A percentile compares a stretch with the other conserved stretches of the same genome.
Conservation (phyloP, 768 basidiomycete species). For the Pleurotus cornucopiae region DNA sequence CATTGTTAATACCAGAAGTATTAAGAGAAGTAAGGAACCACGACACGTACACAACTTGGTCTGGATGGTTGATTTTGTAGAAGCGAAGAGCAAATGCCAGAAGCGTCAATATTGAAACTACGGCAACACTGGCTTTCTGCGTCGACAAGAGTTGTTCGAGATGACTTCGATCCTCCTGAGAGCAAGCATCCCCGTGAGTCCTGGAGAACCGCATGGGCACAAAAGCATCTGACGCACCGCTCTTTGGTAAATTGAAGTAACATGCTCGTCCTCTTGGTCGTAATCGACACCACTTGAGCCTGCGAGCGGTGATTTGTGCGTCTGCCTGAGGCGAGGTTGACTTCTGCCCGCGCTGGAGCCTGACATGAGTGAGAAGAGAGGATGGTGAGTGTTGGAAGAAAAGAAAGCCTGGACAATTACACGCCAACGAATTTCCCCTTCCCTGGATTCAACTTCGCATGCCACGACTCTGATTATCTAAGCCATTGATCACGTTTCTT, state of each 20-base stretch:
- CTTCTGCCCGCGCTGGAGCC: not conserved
- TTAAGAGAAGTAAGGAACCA: not conserved
- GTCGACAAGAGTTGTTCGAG: slow-evolving; percentile 64
- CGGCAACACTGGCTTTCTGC: slow-evolving; percentile 52
- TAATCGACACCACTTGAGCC: slow-evolving; percentile 5
- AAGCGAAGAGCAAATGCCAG: slow-evolving; percentile 83
- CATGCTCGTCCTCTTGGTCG: slow-evolving; percentile 9
- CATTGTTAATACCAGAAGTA: not conserved
- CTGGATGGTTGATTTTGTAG: slow-evolving; percentile 92
- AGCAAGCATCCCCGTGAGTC: not conserved
- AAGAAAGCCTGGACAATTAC: slow-evolving; percentile 1
- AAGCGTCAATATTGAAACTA: slow-evolving; percentile 63
- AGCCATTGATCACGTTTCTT: slow-evolving; percentile 3
- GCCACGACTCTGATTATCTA: slow-evolving; percentile 3
- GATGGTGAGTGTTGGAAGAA: not conserved
- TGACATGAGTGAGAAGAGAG: slow-evolving; percentile 2
- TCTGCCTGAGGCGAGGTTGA: not conserved
- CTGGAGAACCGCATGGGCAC: not conserved
- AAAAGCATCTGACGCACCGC: not conserved
- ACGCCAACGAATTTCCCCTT: not conserved
- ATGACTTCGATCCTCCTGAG: slow-evolving; percentile 51
- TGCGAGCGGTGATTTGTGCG: slow-evolving; percentile 1
- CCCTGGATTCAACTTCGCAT: not conserved
- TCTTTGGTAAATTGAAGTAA: slow-evolving; percentile 7
- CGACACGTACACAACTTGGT: slow-evolving; percentile 83